Conservation (phyloP, 768 basidiomycete genomes). For the Amanita phalloides region DNA sequence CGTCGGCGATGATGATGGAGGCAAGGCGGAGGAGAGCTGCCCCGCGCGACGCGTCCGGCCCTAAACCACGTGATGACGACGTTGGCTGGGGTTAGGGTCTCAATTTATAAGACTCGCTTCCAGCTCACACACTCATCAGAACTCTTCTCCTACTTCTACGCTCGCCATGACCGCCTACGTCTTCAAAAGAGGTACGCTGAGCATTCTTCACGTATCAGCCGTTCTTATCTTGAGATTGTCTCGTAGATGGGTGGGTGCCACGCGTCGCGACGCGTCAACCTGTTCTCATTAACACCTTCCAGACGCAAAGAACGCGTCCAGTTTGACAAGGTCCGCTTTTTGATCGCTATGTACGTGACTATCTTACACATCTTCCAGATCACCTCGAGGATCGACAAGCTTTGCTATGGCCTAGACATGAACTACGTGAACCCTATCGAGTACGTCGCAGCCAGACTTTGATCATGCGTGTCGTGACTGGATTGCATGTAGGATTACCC, state of each 20-base stretch:
- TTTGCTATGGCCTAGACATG: constrained; percentile 92
- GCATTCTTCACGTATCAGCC: not conserved
- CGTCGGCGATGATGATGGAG: too few relatives aligned
- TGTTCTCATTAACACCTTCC: constrained; percentile 11
- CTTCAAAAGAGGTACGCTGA: constrained; percentile 21
- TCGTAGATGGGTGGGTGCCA: constrained; percentile 36
- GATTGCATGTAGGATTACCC: constrained; percentile 49
- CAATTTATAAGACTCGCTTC: not conserved
- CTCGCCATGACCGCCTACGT: constrained; percentile 16
- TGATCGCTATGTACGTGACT: constrained; percentile 5
- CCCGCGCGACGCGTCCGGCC: constrained; percentile 20
- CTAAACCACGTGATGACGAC: constrained; percentile 12
- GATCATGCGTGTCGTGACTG: not conserved
- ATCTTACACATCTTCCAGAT: constrained; percentile 36
- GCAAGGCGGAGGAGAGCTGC: not conserved
- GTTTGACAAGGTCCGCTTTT: constrained; percentile 71
- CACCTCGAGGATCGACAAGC: constrained; percentile 76
- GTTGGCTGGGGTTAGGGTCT: not conserved
- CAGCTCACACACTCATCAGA: not conserved
- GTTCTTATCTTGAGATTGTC: constrained; percentile 1
- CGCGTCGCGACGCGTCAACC: constrained; percentile 26
- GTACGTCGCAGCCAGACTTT: constrained; percentile 27
- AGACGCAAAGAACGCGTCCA: constrained; percentile 88
- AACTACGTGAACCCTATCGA: constrained; percentile 92
- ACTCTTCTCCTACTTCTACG: not conserved